Base-by-base conservation (phyloP, 257 asterid genomes). In the Echites panduratus region DNA sequence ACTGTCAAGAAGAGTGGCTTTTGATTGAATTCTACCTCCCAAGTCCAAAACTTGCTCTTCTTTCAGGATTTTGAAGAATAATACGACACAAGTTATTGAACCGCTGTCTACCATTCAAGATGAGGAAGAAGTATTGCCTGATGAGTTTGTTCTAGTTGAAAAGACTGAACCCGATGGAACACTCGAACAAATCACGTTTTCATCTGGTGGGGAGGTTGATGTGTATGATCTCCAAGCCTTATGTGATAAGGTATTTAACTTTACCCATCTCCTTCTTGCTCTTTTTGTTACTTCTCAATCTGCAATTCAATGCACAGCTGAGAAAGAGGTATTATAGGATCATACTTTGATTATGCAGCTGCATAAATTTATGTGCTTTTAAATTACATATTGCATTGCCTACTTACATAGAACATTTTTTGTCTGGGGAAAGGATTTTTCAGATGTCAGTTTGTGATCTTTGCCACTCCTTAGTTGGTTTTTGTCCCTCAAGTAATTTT, bases 61-160 rank as follows among this genome's bases (percentile, higher is more conserved):
- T 70, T 83, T 74, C 85, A 93, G 98, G 87, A 83, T 91, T 80
- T 70, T 82, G 72, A 93, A 93, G 83, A 84, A 90, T 80, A 88
- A 82, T 77, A 79, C 82, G 17, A 75, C 82, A 45, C 90, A 89
- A 80, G 88, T 93, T 76, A 84, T 89, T 68, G 97, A 89, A 76
- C 84, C 95, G 61, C 97, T 95, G 49, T 66, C 86, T 35, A 70
- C 85, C 56, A 52, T 68, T 78, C 89, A 83, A 76, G 90, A 92
- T 57, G 95, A 84, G 45, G 96, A 87, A 68, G 93, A 87, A 67
- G 82, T 79, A 62, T 82, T 90, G 77, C 94, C 96, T 0, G 90
- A 89, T 77, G 99, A 95, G 79, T 90, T 89, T 82, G 88, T 95
- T 81, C 92, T 95, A n/a, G 88, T 83, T 9, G 97, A 92, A 87